Conservation (phyloP, 176 grass and related monocot species). For the Carex scoparia region DNA sequence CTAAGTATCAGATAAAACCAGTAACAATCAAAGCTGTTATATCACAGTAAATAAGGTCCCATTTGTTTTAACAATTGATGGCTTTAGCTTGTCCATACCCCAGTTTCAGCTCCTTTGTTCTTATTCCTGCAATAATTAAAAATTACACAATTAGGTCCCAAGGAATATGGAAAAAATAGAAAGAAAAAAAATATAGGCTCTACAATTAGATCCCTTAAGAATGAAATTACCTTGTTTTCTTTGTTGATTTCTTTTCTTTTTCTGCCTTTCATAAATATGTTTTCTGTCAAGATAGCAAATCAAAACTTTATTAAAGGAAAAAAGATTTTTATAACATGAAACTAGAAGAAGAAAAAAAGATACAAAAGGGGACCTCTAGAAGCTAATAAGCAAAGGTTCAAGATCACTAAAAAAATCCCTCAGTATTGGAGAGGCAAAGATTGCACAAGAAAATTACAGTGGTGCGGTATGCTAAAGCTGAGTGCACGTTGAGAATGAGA, state of each 20-base stretch:
- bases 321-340: not conserved
- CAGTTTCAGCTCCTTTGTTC: slow-evolving; percentile 92
- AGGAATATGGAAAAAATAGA: not conserved
- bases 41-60: not conserved
- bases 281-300: slow-evolving; percentile 54
- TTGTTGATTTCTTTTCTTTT: slow-evolving; percentile 89
- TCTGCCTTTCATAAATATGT: slow-evolving; percentile 83
- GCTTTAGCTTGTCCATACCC: slow-evolving; percentile 42
- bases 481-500: not conserved
- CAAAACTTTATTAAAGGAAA: not conserved
- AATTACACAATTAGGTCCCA: slow-evolving; percentile 8
- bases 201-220: not conserved
- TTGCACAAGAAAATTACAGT: not conserved
- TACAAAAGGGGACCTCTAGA: not conserved
- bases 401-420: not conserved
- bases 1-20: not conserved
- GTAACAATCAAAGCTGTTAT: not conserved
- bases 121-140: slow-evolving; percentile 26
- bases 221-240: slow-evolving; percentile 76
- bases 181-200: not conserved
- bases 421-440: not conserved
- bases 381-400: not conserved
- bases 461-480: not conserved
- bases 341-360: not conserved
- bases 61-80: not conserved